phyloP scores from a whole-genome alignment of 192 early-diverging fungal species.

The Diversispora eburnea region DNA sequence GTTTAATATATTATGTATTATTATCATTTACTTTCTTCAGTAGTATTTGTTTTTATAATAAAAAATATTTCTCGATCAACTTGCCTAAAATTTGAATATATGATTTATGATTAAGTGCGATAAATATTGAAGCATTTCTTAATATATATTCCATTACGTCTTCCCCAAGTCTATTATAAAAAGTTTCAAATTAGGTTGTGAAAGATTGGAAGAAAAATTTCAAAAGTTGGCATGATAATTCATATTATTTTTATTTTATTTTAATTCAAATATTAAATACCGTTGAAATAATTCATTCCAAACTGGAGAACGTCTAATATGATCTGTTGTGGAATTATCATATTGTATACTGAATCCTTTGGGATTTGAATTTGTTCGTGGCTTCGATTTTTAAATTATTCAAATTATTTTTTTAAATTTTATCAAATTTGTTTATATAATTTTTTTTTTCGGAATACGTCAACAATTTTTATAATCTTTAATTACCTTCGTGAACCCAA shows the following conservation, averaged over 20 bases:
- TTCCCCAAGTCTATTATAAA: background rate
- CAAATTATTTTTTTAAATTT: no score
- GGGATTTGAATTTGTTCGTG: no score
- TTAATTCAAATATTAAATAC: background rate
- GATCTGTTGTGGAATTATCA: background rate
- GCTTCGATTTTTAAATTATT: no score
- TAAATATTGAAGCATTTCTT: background rate
- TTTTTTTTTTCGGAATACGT: no score
- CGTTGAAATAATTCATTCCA: background rate
- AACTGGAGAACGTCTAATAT: background rate
- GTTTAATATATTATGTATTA: background rate
- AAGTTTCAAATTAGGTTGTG: background rate
- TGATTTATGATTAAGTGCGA: background rate
- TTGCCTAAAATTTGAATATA: background rate
- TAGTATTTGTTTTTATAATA: background rate
- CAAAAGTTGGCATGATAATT: background rate
- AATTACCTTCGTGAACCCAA: no score
- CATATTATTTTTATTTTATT: background rate
- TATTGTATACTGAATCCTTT: background rate
- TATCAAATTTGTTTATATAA: no score
- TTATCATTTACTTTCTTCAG: background rate
- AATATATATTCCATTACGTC: background rate
- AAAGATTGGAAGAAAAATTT: no score
- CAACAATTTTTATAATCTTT: no score
- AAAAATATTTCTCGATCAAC: background rate